Conservation (phyloP, 148 eudicot species). For the Heliosperma pusillum region DNA sequence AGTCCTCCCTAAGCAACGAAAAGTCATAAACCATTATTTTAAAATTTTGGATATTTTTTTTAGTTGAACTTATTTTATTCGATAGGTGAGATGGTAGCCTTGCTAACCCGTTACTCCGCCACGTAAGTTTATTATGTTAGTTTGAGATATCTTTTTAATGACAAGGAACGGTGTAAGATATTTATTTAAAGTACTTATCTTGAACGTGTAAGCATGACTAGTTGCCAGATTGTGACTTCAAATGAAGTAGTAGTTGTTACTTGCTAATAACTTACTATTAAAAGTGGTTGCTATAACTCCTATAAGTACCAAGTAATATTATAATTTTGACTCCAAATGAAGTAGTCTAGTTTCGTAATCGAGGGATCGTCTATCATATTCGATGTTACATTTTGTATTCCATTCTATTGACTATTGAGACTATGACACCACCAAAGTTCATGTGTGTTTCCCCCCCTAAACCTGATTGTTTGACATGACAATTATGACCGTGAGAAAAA, state of each 20-base stretch:
- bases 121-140: no score
- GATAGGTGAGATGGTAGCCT: no score
- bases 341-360: background rate
- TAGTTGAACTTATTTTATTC: no score
- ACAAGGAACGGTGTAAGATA: background rate
- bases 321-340: background rate
- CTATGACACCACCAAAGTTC: background rate
- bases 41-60: no score
- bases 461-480: background rate
- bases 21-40: no score
- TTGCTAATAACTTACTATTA: background rate
- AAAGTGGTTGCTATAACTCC: background rate
- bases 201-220: slow-evolving; percentile 7
- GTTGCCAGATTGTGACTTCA: slow-evolving; percentile 1
- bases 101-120: no score
- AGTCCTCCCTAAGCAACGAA: no score
- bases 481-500: background rate
- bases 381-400: background rate
- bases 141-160: no score
- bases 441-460: no score
- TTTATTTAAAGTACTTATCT: background rate
- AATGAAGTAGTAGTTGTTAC: background rate
- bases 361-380: background rate
- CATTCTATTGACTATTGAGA: background rate
- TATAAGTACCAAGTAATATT: background rate